Percentiles rank a stretch among this genome's conserved stretches.
Evolutionary conservation across 75 land plant species (phyloP).

Genomic region (Azolla pinnata): DNA sequence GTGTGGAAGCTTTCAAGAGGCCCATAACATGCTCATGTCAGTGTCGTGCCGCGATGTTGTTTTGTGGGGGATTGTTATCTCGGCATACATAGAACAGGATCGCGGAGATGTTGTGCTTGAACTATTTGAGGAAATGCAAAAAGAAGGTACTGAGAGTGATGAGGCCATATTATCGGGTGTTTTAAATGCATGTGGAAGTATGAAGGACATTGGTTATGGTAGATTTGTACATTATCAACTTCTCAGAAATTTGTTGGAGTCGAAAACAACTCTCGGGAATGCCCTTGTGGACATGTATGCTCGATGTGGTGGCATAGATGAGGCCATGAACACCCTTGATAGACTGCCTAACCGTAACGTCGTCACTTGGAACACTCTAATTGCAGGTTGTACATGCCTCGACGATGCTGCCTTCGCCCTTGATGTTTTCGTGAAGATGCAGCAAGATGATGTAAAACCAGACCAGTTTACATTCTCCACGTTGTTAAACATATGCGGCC

Average conservation of each 20-base stretch:
- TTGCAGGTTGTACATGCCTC: conserved; percentile 8
- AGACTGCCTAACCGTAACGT: not conserved
- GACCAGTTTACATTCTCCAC: conserved; percentile 7
- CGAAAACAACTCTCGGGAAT: conserved; percentile 3
- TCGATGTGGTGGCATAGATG: conserved; percentile 6
- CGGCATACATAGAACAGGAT: conserved; percentile 6
- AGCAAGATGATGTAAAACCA: conserved; percentile 6
- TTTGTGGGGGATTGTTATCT: conserved; percentile 9
- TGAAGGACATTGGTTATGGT: conserved; percentile 7
- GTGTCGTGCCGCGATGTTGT: conserved; percentile 20
- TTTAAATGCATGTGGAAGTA: conserved; percentile 1
- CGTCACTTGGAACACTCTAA: conserved; percentile 17
- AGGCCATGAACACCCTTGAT: conserved; percentile 10
- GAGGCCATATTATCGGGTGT: not conserved
- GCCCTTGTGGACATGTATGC: conserved; percentile 21
- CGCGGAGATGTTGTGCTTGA: conserved; percentile 4
- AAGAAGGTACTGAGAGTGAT: conserved; percentile 8
- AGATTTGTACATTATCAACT: conserved; percentile 7
- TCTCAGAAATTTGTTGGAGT: conserved; percentile 8
- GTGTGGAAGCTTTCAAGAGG: conserved; percentile 17
- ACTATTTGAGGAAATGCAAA: conserved; percentile 15
- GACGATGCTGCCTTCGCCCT: conserved; percentile 10
- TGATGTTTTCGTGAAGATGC: conserved; percentile 6
- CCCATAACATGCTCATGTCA: conserved; percentile 24
- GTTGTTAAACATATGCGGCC: conserved; percentile 8